Evolutionary conservation across 192 early-diverging fungal species (phyloP).

Genomic region (Umbelopsis ramanniana): DNA sequence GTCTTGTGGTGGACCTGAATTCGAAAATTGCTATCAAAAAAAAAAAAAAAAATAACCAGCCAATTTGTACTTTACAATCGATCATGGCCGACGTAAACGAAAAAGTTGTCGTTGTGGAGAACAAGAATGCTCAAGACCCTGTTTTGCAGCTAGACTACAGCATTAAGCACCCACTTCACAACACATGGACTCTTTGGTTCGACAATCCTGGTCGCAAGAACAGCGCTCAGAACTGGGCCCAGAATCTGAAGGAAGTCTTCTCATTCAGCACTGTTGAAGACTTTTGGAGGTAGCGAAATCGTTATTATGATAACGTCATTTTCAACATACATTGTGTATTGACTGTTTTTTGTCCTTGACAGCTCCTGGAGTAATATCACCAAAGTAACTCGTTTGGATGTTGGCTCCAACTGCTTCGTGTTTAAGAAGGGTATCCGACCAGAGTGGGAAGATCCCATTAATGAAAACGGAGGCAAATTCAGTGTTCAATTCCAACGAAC

Average conservation of each 20-base stretch:
- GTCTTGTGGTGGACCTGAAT: background rate
- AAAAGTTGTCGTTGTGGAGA: conserved; percentile 15
- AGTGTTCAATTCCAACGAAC: conserved; percentile 73
- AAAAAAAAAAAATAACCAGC: background rate
- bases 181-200: conserved; percentile 95
- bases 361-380: conserved; percentile 87
- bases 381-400: conserved; percentile 70
- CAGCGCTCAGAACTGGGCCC: conserved; percentile 79
- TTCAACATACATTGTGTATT: background rate
- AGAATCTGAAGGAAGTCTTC: conserved; percentile 87
- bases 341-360: background rate
- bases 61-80: conserved; percentile 6
- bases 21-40: background rate
- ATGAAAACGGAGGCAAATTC: conserved; percentile 94
- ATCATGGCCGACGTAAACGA: conserved; percentile 18
- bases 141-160: conserved; percentile 58
- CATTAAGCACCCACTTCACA: conserved; percentile 88
- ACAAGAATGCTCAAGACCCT: background rate
- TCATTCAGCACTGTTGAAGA: conserved; percentile 95
- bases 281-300: conserved; percentile 82
- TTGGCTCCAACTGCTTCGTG: conserved; percentile 90
- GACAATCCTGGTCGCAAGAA: conserved; percentile 86
- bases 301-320: background rate
- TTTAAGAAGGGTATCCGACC: conserved; percentile 94
- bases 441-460: conserved; percentile 94